Evolutionary conservation across 1,284 basidiomycete species (phyloP).

Genomic region (Austroboletus niveus): DNA sequence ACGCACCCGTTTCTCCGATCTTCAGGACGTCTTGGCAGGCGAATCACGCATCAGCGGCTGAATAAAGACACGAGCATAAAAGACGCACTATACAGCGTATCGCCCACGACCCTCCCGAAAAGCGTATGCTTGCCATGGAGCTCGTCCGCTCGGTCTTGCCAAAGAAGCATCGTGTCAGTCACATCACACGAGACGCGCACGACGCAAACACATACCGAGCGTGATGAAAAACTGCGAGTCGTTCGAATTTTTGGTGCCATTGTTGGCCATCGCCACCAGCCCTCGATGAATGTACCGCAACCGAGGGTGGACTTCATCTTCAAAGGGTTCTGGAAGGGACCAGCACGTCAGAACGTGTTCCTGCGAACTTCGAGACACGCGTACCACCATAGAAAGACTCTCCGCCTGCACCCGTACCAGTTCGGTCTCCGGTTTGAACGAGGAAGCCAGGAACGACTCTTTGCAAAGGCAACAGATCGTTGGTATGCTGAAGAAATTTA

Average conservation of each 20-base stretch:
- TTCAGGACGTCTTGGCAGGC: slow-evolving; percentile 75
- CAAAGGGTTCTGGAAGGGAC: slow-evolving; percentile 69
- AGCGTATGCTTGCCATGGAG: slow-evolving; percentile 87
- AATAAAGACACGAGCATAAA: background rate
- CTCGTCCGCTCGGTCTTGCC: slow-evolving; percentile 80
- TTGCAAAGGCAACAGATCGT: background rate
- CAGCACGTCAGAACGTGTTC: background rate
- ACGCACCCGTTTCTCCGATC: slow-evolving; percentile 80
- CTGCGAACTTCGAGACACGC: slow-evolving; percentile 19
- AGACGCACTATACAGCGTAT: slow-evolving; percentile 82
- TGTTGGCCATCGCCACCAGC: slow-evolving; percentile 92
- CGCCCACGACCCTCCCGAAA: slow-evolving; percentile 78
- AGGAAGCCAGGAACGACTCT: slow-evolving; percentile 86
- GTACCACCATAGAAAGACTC: slow-evolving; percentile 88
- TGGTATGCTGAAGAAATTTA: background rate
- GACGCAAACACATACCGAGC: slow-evolving; percentile 53
- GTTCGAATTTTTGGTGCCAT: slow-evolving; percentile 79
- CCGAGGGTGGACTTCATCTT: slow-evolving; percentile 92
- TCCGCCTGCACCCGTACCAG: slow-evolving; percentile 88
- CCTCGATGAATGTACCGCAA: slow-evolving; percentile 84
- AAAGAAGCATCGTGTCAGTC: slow-evolving; percentile 1
- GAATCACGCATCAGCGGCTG: background rate
- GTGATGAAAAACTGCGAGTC: slow-evolving; percentile 93
- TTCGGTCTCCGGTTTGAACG: slow-evolving; percentile 94
- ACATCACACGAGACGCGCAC: background rate